Conservation (phyloP, 1,284 basidiomycete species). For the Irpex rosettiformis region DNA sequence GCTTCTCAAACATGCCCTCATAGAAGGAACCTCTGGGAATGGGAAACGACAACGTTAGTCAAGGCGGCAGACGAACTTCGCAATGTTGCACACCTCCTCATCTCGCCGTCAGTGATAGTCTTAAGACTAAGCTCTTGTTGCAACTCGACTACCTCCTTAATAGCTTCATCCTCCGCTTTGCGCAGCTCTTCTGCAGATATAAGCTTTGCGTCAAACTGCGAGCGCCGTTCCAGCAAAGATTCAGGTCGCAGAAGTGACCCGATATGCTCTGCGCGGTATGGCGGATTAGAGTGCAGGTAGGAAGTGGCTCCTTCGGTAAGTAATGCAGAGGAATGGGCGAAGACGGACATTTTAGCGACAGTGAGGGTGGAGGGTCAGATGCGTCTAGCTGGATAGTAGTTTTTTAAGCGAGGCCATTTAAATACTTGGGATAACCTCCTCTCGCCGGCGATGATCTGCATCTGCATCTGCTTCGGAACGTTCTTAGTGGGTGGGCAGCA, state of each 20-base stretch:
- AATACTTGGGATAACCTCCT: neutral
- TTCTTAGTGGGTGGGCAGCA: no score
- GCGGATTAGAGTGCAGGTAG: slow-evolving; percentile 22
- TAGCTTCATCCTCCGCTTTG: slow-evolving; percentile 32
- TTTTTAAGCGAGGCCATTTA: neutral
- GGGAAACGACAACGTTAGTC: neutral
- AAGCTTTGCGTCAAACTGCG: slow-evolving; percentile 30
- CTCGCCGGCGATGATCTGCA: neutral
- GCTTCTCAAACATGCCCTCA: slow-evolving; percentile 55
- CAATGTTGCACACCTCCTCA: slow-evolving; percentile 24
- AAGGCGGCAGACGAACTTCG: neutral
- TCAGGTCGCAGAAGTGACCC: slow-evolving; percentile 45
- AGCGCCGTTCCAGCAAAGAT: slow-evolving; percentile 36
- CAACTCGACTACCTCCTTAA: slow-evolving; percentile 34
- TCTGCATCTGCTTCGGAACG: no score
- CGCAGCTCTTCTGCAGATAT: slow-evolving; percentile 36
- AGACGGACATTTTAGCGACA: neutral
- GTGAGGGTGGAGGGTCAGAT: neutral
- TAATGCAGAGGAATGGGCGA: neutral
- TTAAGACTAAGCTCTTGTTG: slow-evolving; percentile 39
- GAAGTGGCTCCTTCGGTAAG: neutral
- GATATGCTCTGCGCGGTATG: slow-evolving; percentile 38
- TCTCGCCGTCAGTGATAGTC: slow-evolving; percentile 49
- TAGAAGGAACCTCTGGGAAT: slow-evolving; percentile 46
- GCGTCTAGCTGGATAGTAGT: neutral